These are phyloP conservation scores for Pyrenochaeta sp. DNA, from an alignment of 2,329 filamentous ascomycete genomes.

Conservation along the genomic window DNA sequence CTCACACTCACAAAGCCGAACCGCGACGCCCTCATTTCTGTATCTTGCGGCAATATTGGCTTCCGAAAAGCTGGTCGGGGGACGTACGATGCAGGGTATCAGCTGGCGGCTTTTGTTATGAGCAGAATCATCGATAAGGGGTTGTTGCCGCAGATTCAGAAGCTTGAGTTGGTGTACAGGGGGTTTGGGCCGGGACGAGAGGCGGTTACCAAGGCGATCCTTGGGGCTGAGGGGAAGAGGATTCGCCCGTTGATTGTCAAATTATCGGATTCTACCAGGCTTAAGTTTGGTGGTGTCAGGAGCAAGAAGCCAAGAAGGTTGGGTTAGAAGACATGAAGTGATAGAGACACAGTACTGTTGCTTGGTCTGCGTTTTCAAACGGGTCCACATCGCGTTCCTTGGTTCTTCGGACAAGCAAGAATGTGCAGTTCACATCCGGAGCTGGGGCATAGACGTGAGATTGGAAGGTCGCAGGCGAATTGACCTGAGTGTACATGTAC, in stretches of 20 bases:
- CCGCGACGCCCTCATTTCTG: constrained; percentile 77
- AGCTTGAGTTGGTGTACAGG: constrained; percentile 80
- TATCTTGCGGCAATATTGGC: constrained; percentile 88
- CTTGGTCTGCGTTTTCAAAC: background rate
- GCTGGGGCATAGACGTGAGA: background rate
- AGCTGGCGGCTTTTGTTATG: constrained; percentile 84
- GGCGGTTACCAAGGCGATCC: constrained; percentile 85
- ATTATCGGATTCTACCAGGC: constrained; percentile 83
- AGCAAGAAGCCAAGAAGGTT: constrained; percentile 85
- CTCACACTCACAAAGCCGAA: constrained; percentile 88
- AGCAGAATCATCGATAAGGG: constrained; percentile 84
- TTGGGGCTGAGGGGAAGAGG: constrained; percentile 83
- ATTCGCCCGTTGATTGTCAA: constrained; percentile 78
- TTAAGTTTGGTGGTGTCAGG: constrained; percentile 96
- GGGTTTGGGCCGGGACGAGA: constrained; percentile 90
- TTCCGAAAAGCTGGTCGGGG: constrained; percentile 83
- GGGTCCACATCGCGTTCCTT: background rate
- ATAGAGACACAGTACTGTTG: constrained; percentile 39
- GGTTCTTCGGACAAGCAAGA: background rate
- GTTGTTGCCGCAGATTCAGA: constrained; percentile 76
- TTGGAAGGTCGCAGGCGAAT: background rate
- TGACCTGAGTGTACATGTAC: constrained; percentile 20
- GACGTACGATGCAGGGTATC: constrained; percentile 90
- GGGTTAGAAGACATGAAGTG: constrained; percentile 57
- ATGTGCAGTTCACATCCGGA: background rate